phyloP scores from a whole-genome alignment of 495 filamentous ascomycete genomes.

The Neurospora pannonica region DNA sequence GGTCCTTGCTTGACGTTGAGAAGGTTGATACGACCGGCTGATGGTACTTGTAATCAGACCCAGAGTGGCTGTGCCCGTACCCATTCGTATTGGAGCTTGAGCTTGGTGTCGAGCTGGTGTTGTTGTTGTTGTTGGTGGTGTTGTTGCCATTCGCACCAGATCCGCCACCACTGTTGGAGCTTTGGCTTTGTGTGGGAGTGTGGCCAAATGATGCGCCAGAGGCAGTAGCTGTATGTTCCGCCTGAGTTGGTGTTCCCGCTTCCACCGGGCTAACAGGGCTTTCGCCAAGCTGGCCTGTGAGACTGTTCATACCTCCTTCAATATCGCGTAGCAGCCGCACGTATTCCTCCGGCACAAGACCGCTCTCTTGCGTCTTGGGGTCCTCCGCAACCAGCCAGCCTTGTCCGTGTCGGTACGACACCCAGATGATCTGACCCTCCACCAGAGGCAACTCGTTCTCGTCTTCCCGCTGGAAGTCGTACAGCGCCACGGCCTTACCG shows the following conservation, averaged over 20 bases:
- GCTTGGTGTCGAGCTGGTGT: slow-evolving; percentile 19
- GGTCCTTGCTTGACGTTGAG: slow-evolving; percentile 65
- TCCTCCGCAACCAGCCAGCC: slow-evolving; percentile 97
- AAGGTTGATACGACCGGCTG: slow-evolving; percentile 64
- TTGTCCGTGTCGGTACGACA: slow-evolving; percentile 89
- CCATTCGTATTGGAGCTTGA: background rate
- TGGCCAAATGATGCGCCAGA: slow-evolving; percentile 23
- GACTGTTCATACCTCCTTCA: slow-evolving; percentile 52
- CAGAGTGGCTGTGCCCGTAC: background rate
- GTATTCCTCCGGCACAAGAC: slow-evolving; percentile 93
- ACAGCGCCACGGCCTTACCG: slow-evolving; percentile 90
- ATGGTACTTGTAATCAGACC: slow-evolving; percentile 41
- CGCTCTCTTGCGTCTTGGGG: slow-evolving; percentile 74
- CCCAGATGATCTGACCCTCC: slow-evolving; percentile 94
- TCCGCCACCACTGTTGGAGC: slow-evolving; percentile 22
- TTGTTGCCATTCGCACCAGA: slow-evolving; percentile 3
- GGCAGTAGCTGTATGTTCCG: slow-evolving; percentile 27
- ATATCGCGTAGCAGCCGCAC: slow-evolving; percentile 89
- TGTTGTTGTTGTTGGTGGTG: slow-evolving; percentile 11
- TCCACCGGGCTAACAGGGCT: slow-evolving; percentile 36
- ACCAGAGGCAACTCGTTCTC: slow-evolving; percentile 89
- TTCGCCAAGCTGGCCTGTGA: slow-evolving; percentile 35
- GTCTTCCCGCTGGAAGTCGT: slow-evolving; percentile 90
- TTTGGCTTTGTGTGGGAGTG: slow-evolving; percentile 26
- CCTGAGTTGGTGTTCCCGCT: slow-evolving; percentile 47